phyloP scores from a whole-genome alignment of 495 filamentous ascomycete species.

The Daldinia grandis region DNA sequence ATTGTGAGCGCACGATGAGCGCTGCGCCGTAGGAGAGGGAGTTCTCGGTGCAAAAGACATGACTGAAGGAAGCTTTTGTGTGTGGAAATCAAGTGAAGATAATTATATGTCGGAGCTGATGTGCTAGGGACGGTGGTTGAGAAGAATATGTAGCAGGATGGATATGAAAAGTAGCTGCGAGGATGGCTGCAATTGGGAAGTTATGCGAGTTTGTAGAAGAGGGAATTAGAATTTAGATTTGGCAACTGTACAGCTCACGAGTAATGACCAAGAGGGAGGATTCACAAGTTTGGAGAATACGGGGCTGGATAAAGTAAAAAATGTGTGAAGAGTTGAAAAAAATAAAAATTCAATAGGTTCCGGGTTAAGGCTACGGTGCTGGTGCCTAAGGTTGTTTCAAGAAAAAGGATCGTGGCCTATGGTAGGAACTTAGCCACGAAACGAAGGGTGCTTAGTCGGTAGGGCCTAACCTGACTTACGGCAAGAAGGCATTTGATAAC shows the following conservation, averaged over 20 bases:
- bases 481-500: not conserved
- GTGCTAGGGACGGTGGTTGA: not conserved
- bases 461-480: not conserved
- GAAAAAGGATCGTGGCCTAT: not conserved
- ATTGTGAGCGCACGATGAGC: not conserved
- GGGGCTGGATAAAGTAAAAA: not conserved
- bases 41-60: not conserved
- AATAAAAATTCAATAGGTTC: too few species aligned
- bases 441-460: not conserved
- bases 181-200: not conserved
- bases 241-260: not conserved
- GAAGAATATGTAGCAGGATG: not conserved
- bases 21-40: not conserved
- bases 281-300: not conserved
- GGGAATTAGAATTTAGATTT: not conserved
- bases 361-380: not conserved
- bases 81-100: not conserved
- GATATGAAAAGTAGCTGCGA: not conserved
- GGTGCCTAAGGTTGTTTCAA: not conserved
- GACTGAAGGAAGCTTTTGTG: not conserved
- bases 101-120: not conserved
- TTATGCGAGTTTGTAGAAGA: not conserved
- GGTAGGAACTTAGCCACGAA: not conserved
- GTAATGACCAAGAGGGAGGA: not conserved
- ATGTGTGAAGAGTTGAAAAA: not conserved